Conservation (phyloP, 495 filamentous ascomycete genomes). For the Poronia punctata region DNA sequence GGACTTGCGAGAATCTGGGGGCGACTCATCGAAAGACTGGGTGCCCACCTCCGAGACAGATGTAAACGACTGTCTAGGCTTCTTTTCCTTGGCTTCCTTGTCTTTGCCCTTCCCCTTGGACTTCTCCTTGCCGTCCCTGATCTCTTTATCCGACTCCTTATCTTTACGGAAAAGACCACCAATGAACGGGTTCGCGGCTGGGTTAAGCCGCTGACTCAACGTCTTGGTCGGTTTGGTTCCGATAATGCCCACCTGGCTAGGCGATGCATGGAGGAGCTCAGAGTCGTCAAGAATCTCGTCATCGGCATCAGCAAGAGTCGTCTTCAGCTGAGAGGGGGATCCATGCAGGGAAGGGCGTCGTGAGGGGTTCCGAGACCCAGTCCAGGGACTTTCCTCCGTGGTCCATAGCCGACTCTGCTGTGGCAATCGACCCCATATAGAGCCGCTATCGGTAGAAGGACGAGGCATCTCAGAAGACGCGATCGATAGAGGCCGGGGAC, state of each 20-base stretch:
- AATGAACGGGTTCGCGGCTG: constrained; percentile 47
- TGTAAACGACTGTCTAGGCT: constrained; percentile 24
- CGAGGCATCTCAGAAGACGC: constrained; percentile 73
- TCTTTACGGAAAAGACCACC: constrained; percentile 39
- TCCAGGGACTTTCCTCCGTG: constrained; percentile 36
- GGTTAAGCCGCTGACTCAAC: constrained; percentile 37
- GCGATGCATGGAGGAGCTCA: constrained; percentile 28
- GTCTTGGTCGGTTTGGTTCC: constrained; percentile 44
- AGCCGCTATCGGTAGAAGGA: constrained; percentile 69
- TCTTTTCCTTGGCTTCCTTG: constrained; percentile 33
- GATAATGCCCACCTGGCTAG: constrained; percentile 44
- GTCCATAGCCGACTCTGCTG: constrained; percentile 38
- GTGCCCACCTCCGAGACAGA: constrained; percentile 33
- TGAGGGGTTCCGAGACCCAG: constrained; percentile 34
- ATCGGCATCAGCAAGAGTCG: constrained; percentile 42
- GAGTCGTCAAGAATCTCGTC: constrained; percentile 45
- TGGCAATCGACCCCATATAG: constrained; percentile 37
- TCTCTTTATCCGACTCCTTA: constrained; percentile 27
- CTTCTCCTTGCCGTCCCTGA: constrained; percentile 27
- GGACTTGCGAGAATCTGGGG: constrained; percentile 57
- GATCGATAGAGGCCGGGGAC: constrained; percentile 70
- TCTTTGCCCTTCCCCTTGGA: constrained; percentile 23
- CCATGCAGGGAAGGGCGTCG: constrained; percentile 42
- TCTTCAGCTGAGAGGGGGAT: constrained; percentile 42
- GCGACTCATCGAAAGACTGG: constrained; percentile 42